phyloP scores from a whole-genome alignment of 2,329 filamentous ascomycete genomes.

The Onygenales sp. region DNA sequence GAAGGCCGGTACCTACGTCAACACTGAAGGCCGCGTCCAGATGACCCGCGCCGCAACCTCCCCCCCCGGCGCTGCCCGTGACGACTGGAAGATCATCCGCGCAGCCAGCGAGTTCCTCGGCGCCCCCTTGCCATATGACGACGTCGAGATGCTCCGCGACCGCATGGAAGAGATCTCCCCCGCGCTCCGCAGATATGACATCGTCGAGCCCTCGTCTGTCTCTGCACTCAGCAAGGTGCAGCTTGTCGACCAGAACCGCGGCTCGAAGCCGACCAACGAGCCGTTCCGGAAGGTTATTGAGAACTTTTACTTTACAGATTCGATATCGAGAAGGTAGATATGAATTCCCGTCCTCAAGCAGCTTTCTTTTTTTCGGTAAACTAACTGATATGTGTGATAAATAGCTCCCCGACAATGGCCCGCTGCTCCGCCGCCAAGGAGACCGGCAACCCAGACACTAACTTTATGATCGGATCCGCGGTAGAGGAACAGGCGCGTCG shows the following conservation, averaged over 20 bases:
- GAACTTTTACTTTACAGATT: conserved; percentile 97
- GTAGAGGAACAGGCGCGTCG: not conserved
- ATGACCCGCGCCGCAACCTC: conserved; percentile 84
- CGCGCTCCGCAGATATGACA: conserved; percentile 77
- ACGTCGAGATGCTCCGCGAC: conserved; percentile 78
- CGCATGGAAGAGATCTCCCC: conserved; percentile 94
- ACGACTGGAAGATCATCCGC: conserved; percentile 98
- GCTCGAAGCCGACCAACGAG: conserved; percentile 58
- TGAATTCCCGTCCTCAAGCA: conserved; percentile 7
- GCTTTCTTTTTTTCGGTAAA: conserved; percentile 5
- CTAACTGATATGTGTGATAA: not conserved
- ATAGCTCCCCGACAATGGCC: conserved; percentile 93
- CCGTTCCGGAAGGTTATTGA: conserved; percentile 79
- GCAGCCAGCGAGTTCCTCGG: conserved; percentile 87
- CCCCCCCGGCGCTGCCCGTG: conserved; percentile 78
- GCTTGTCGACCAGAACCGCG: conserved; percentile 94
- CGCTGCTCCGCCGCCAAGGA: conserved; percentile 91
- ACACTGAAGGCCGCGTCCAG: conserved; percentile 94
- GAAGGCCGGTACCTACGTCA: conserved; percentile 92
- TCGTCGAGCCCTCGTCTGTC: conserved; percentile 73
- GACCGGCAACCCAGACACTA: conserved; percentile 65
- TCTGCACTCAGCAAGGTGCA: conserved; percentile 79
- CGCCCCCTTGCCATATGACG: conserved; percentile 80
- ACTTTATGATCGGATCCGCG: conserved; percentile 49
- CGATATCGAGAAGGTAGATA: conserved; percentile 79